phyloP scores from a whole-genome alignment of 768 basidiomycete genomes.

The Mycena filopes region DNA sequence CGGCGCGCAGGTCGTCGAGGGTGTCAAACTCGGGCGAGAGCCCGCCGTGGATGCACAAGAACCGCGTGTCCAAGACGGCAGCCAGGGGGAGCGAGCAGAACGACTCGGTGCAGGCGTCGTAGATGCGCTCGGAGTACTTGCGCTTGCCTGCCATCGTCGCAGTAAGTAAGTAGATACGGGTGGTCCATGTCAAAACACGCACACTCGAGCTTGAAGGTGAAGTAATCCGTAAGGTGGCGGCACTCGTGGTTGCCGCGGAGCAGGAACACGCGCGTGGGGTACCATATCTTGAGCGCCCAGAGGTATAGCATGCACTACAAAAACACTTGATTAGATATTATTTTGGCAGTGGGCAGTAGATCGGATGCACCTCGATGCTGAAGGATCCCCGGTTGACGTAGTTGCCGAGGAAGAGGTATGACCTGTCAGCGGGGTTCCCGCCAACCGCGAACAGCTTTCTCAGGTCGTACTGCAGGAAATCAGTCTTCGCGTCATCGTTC shows the following conservation, averaged over 20 bases:
- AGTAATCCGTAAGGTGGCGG: slow-evolving; percentile 97
- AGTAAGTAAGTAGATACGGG: no score
- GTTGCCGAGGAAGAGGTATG: slow-evolving; percentile 92
- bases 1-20: slow-evolving; percentile 90
- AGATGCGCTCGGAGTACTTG: slow-evolving; percentile 96
- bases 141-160: slow-evolving; percentile 98
- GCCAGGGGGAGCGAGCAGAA: slow-evolving; percentile 96
- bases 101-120: slow-evolving; percentile 97
- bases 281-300: slow-evolving; percentile 99
- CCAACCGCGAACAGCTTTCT: slow-evolving; percentile 97
- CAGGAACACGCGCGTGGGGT: slow-evolving; percentile 95
- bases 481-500: not conserved
- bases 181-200: no score
- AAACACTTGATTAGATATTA: slow-evolving; percentile 4
- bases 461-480: slow-evolving; percentile 80
- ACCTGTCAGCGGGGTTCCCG: slow-evolving; percentile 91
- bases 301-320: slow-evolving; percentile 94
- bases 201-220: slow-evolving; percentile 99
- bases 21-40: slow-evolving; percentile 95
- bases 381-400: slow-evolving; percentile 96
- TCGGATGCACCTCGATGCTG: slow-evolving; percentile 80
- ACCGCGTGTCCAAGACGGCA: slow-evolving; percentile 99
- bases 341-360: not conserved
- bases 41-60: slow-evolving; percentile 98
- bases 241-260: slow-evolving; percentile 99